Evolutionary conservation across 225 moss, liverwort and hornwort species (phyloP), one percentile per base, ranked within the genome.

Genomic region (Sphagnum tenellum): DNA sequence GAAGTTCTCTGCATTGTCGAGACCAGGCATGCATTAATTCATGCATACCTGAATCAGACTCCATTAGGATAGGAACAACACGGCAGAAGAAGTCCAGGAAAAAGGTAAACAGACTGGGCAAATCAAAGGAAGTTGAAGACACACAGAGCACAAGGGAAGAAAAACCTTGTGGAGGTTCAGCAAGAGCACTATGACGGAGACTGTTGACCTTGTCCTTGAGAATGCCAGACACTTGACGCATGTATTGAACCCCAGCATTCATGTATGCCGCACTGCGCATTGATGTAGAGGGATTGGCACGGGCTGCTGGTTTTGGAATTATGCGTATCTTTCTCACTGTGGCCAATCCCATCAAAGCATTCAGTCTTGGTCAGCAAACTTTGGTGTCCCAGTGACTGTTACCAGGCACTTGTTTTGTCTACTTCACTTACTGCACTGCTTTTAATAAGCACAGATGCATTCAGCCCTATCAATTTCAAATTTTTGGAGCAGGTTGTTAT

Each of bases 171-270:
- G 92, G 69, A 47, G 78, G 80, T 72, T 96, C 96, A 50, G 79
- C 70, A 63, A 88, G 69, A 5, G 88, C 62, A 65, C 73, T 90
- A 47, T 74, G 79, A 9, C 96, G 88, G 56, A 92, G 77, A 65
- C 96, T 92, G 76, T 87, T 92, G 57, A 92, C 96, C 78, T 96
- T 96, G 45, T 92, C 96, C 84, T 96, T 96, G 4, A 96, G 81
- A 74, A 96, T 86, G 8, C 96, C 92, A 8, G 96, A 96, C 67
- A 96, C 90, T 61, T 96, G 92, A 11, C 92, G 92, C 66, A 95
- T 78, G 50, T 95, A 95, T 48, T 92, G 89, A 12, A 92, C 92
- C 69, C 95, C 95, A 44, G 92, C 95, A 81, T 86, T 89, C n/a
- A 95, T 89, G 67, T 95, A 95, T 57, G 91, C 86, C 70, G 91